Conservation (phyloP, 139 green algal species). For the Chlorella sp. region DNA sequence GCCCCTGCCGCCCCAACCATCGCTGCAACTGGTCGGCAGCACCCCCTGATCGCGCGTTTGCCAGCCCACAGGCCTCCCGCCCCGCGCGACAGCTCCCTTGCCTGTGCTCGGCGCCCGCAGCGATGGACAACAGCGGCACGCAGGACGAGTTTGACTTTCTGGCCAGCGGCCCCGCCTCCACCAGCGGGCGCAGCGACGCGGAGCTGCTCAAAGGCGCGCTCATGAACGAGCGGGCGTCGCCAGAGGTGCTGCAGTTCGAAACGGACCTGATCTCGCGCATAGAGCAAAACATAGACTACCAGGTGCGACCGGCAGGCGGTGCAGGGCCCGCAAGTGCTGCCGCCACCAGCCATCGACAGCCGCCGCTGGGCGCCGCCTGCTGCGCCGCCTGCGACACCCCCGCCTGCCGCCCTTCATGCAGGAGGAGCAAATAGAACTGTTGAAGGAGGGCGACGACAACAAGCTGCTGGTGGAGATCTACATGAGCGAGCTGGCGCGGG, state of each 20-base stretch:
- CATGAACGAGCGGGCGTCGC: slow-evolving; percentile 55
- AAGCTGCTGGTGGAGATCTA: slow-evolving; percentile 49
- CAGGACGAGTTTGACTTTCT: slow-evolving; percentile 26
- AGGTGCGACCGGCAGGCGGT: slow-evolving; percentile 9
- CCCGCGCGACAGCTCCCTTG: too few species aligned
- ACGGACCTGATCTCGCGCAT: slow-evolving; percentile 46
- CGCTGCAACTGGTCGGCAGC: too few species aligned
- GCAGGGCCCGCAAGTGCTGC: background rate
- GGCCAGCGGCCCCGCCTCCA: background rate
- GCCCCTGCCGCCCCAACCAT: too few species aligned
- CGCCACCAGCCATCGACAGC: background rate
- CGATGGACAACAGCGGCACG: background rate
- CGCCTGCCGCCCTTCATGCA: background rate
- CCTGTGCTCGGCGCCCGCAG: background rate
- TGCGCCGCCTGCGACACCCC: background rate
- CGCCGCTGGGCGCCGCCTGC: background rate
- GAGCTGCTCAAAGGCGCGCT: slow-evolving; percentile 44
- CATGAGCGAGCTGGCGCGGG: slow-evolving; percentile 41
- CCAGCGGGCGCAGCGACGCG: slow-evolving; percentile 31
- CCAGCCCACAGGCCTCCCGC: too few species aligned
- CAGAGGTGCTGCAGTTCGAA: slow-evolving; percentile 56
- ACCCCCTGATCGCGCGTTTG: too few species aligned
- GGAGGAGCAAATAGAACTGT: slow-evolving; percentile 36
- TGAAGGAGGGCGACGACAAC: slow-evolving; percentile 19
- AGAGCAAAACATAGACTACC: slow-evolving; percentile 48